These are phyloP conservation scores for Fusarium gaditjirri DNA, from an alignment of 2,329 filamentous ascomycete species.

Conservation along the genomic window DNA sequence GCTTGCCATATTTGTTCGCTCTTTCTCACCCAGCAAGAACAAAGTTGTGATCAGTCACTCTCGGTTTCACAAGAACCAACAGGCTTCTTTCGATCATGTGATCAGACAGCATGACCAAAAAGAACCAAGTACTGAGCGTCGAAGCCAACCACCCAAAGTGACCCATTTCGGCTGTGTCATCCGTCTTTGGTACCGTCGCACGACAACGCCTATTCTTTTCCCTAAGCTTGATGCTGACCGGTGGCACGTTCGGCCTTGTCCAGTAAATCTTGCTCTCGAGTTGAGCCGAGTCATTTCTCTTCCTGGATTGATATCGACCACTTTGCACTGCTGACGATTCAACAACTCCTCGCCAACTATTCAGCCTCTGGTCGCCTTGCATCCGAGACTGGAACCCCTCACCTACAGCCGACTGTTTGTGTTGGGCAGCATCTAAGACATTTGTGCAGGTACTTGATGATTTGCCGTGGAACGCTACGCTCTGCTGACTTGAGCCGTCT, in stretches of 20 bases:
- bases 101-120: conserved; percentile 32
- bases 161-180: conserved; percentile 36
- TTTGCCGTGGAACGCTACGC: conserved; percentile 30
- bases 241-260: conserved; percentile 12
- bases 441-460: conserved; percentile 35
- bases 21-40: conserved; percentile 13
- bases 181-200: conserved; percentile 32
- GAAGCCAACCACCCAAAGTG: conserved; percentile 28
- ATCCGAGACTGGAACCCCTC: conserved; percentile 33
- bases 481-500: conserved; percentile 19
- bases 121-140: not conserved
- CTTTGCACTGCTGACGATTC: conserved; percentile 19
- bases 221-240: conserved; percentile 1
- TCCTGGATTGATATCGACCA: conserved; percentile 16
- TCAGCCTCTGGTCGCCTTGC: conserved; percentile 26
- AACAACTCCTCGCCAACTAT: conserved; percentile 9
- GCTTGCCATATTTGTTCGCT: conserved; percentile 9
- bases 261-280: conserved; percentile 6
- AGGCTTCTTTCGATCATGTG: conserved; percentile 41
- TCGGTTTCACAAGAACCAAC: conserved; percentile 24
- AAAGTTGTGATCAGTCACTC: conserved; percentile 35
- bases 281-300: not conserved
- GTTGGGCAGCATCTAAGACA: conserved; percentile 32
- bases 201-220: conserved; percentile 23
- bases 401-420: conserved; percentile 19